Evolutionary conservation across 441 rosid species (phyloP).

Genomic region (Aquilaria agallochum): DNA sequence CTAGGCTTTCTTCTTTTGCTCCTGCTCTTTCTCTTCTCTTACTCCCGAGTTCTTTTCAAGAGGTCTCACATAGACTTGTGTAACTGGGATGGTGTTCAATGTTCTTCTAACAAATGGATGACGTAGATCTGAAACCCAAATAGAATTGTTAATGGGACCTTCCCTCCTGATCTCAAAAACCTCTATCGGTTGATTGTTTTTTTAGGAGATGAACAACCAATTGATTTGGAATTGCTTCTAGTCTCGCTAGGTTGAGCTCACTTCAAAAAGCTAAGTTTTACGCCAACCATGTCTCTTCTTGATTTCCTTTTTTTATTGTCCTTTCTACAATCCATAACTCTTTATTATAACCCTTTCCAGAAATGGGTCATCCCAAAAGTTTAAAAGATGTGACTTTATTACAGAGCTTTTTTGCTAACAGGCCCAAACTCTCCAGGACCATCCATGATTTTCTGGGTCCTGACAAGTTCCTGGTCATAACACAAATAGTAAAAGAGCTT

Average conservation of each 20-base stretch:
- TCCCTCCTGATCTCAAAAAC: conserved; percentile 46
- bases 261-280: conserved; percentile 44
- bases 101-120: conserved; percentile 34
- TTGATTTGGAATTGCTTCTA: conserved; percentile 61
- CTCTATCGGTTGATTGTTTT: conserved; percentile 38
- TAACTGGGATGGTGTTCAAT: conserved; percentile 44
- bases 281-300: conserved; percentile 43
- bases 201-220: conserved; percentile 53
- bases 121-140: conserved; percentile 54
- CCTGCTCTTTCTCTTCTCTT: conserved; percentile 5
- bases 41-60: conserved; percentile 33
- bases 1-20: conserved; percentile 20
- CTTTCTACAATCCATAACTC: conserved; percentile 28
- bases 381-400: conserved; percentile 45
- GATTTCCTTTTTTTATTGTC: conserved; percentile 59
- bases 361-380: conserved; percentile 59
- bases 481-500: too few relatives aligned
- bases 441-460: conserved; percentile 52
- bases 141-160: conserved; percentile 41
- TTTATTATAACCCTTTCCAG: conserved; percentile 50
- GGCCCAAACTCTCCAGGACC: conserved; percentile 44
- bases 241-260: conserved; percentile 47
- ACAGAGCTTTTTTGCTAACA: conserved; percentile 52
- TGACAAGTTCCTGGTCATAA: conserved; percentile 38
- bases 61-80: conserved; percentile 79